Conservation (phyloP, 192 early-diverging fungal species). For the Podila epicladia region DNA sequence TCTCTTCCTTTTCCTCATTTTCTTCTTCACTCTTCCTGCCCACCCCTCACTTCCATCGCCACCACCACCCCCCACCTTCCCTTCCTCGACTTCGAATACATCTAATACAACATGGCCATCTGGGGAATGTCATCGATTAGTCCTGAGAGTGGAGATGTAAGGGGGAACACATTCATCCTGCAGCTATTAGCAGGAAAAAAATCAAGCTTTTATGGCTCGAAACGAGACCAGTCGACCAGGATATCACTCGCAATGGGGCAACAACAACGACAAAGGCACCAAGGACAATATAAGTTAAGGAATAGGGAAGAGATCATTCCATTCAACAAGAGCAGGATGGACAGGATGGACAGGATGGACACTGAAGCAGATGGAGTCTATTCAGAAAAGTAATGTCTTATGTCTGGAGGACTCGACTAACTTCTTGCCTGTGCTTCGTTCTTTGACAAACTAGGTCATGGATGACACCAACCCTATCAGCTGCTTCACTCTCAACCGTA, state of each 20-base stretch:
- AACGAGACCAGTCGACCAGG: not conserved
- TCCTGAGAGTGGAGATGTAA: constrained; percentile 32
- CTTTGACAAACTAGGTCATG: constrained; percentile 44
- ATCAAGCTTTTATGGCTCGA: not conserved
- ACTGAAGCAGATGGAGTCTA: too few species aligned
- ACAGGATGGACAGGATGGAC: too few species aligned
- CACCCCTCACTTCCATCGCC: not conserved
- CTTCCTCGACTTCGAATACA: not conserved
- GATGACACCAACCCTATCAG: constrained; percentile 59
- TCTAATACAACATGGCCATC: constrained; percentile 37
- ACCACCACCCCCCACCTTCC: not conserved
- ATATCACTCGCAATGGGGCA: not conserved
- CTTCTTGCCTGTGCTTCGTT: not conserved
- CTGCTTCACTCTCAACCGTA: constrained; percentile 62
- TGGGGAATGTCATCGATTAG: constrained; percentile 47
- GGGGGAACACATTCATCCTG: not conserved
- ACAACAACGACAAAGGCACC: not conserved
- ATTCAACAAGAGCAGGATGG: too few species aligned
- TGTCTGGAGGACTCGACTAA: not conserved
- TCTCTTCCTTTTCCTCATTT: not conserved
- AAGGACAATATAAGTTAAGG: too few species aligned
- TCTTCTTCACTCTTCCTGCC: not conserved
- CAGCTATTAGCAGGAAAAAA: not conserved
- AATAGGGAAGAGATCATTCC: too few species aligned
- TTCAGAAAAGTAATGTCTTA: not conserved